These are phyloP conservation scores for Cordyceps tenuipes DNA, from an alignment of 2,329 filamentous ascomycete species.

Conservation along the genomic window DNA sequence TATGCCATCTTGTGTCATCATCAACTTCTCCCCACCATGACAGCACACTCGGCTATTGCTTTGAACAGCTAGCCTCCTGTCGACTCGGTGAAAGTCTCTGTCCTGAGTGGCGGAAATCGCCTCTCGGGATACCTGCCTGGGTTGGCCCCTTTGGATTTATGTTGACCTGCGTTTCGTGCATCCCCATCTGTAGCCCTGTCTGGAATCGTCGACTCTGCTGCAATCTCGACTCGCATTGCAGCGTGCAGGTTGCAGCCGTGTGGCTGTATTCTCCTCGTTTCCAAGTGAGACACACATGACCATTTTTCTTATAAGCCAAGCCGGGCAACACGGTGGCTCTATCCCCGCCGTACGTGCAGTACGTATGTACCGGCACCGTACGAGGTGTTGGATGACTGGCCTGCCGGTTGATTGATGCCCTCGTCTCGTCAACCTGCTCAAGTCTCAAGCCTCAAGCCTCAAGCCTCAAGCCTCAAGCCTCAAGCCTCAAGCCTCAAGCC, in stretches of 20 bases:
- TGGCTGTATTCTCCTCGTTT: background rate
- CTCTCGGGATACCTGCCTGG: background rate
- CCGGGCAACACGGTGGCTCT: background rate
- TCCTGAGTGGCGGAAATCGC: background rate
- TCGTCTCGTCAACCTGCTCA: background rate
- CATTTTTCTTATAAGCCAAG: background rate
- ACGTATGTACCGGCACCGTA: background rate
- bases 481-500: background rate
- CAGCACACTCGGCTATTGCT: background rate
- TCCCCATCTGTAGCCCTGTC: slow-evolving; percentile 5
- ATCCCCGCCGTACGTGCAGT: background rate
- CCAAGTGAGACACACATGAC: background rate
- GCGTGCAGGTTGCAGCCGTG: background rate
- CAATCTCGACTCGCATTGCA: slow-evolving; percentile 4
- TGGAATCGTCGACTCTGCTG: background rate
- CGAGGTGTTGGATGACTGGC: too few species aligned
- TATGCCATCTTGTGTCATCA: background rate
- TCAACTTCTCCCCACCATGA: background rate
- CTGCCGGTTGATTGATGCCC: background rate
- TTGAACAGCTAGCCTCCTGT: background rate
- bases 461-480: background rate
- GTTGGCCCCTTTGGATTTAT: background rate
- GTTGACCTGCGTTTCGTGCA: background rate
- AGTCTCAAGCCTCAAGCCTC: background rate
- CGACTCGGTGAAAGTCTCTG: slow-evolving; percentile 3